Percentiles rank a stretch among this genome's conserved stretches.
phyloP scores from a whole-genome alignment of 2,329 filamentous ascomycete genomes.

The Trichoderma atroviride region DNA sequence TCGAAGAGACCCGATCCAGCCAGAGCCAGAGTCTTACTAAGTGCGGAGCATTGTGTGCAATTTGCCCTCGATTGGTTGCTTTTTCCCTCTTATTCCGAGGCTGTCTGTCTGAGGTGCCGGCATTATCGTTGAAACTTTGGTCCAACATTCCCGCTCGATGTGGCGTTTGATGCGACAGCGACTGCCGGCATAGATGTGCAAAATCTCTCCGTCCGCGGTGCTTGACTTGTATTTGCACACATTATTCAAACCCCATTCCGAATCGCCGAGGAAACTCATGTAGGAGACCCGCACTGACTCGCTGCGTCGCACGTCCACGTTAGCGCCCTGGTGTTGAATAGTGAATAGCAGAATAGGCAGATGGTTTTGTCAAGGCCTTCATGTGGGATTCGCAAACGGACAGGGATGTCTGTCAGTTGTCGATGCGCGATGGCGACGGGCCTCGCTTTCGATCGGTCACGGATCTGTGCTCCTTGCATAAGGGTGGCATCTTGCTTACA shows the following conservation, averaged over 20 bases:
- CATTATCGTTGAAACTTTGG: not conserved
- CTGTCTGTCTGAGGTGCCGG: not conserved
- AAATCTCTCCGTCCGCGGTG: not conserved
- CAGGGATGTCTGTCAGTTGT: not conserved
- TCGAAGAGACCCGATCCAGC: not conserved
- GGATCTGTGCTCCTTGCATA: conserved; percentile 5
- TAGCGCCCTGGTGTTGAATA: not conserved
- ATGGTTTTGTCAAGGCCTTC: not conserved
- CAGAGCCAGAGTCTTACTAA: not conserved
- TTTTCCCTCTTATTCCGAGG: not conserved
- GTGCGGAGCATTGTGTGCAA: not conserved
- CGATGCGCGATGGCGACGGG: not conserved
- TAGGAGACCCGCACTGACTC: conserved; percentile 9
- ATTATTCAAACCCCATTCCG: not conserved
- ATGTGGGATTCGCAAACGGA: conserved; percentile 5
- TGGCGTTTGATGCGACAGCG: conserved; percentile 7
- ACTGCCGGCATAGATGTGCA: not conserved
- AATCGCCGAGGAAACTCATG: conserved; percentile 6
- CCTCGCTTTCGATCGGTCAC: conserved; percentile 1
- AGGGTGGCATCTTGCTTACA: not conserved
- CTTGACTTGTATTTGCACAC: not conserved
- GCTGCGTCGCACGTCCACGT: conserved; percentile 14
- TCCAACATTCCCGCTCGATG: conserved; percentile 4
- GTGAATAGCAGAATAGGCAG: not conserved
- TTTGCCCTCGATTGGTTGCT: not conserved